Base-by-base conservation (phyloP, 2,329 filamentous ascomycete genomes). In the Penicillium paneum region DNA sequence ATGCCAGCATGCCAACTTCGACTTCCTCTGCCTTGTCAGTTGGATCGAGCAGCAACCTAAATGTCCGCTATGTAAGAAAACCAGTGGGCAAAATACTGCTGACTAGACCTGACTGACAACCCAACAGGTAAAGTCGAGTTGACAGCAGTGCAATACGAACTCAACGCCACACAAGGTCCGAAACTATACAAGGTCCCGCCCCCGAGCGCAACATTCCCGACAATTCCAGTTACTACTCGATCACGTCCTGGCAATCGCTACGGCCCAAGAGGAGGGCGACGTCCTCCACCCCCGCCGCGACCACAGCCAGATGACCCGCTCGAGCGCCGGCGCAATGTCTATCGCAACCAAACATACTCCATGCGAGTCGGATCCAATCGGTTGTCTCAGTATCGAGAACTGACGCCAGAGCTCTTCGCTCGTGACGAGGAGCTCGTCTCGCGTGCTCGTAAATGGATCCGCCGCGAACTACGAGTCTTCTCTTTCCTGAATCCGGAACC, bases 401-500 rank as follows among this genome's bases (percentile, higher is more conserved):
- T 96, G 29, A 88, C 86, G 0, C 88, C 90, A 0, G 72, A 80
- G 4, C 71, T 83, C 8, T 87, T 97, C 67, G 77, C 80, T 54
- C 73, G 72, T 1, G 87, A 90, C 21, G 72, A 83, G 0, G 82
- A 86, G 21, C 81, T 96, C 0, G 81, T 91, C 17, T 88, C 87
- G 0, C 86, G 89, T 34, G 91, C 92, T 2, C 82, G 89, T 7
- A 85, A 83, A 57, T 97, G 90, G 83, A 83, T 96, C 47, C 83
- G 91, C 0, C 83, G 93, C 40, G 93, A 97, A 68, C 77, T 97
- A 3, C 85, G 86, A 51, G 90, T 96, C 17, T 96, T 97, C 64
- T 80, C 82, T 15, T 94, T 92, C 65, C 77, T 95, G 12, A 74
- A 79, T 48, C 78, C 75, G 2, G 68, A 63, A 8, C 44, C 57